Evolutionary conservation across 192 early-diverging fungal genomes (phyloP).

Genomic region (Obelidium mucronatum): DNA sequence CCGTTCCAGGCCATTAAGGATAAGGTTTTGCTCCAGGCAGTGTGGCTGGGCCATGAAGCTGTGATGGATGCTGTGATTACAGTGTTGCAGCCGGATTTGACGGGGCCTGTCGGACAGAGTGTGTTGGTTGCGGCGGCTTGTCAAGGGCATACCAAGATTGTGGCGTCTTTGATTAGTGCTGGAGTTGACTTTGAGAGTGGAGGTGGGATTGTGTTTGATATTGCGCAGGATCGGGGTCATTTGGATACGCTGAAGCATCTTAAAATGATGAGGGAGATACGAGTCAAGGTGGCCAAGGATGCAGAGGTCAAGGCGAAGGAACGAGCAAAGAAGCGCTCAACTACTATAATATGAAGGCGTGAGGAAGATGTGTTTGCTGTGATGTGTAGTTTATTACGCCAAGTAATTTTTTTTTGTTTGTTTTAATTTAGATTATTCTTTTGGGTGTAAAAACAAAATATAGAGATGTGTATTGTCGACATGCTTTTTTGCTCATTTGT

Average conservation of each 20-base stretch:
- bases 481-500: too few relatives aligned
- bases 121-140: conserved; percentile 9
- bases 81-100: conserved; percentile 29
- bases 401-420: not conserved
- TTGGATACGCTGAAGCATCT: conserved; percentile 22
- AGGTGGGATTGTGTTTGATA: conserved; percentile 8
- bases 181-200: conserved; percentile 27
- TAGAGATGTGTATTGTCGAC: too few relatives aligned
- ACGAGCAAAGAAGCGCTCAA: not conserved
- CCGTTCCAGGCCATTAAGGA: conserved; percentile 22
- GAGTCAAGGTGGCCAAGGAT: conserved; percentile 24
- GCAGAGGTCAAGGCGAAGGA: not conserved
- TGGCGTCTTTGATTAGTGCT: conserved; percentile 26
- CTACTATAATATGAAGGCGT: not conserved
- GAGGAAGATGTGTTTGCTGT: too few relatives aligned
- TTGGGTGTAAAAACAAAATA: not conserved
- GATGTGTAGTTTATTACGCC: too few relatives aligned
- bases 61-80: conserved; percentile 36
- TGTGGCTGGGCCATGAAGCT: conserved; percentile 63
- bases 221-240: conserved; percentile 29
- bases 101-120: conserved; percentile 11
- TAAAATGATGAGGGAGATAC: conserved; percentile 17
- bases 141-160: conserved; percentile 32
- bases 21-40: conserved; percentile 58
- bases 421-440: not conserved